Evolutionary conservation across 1,284 basidiomycete species (phyloP).

Genomic region (Cystobasidium pallidum): DNA sequence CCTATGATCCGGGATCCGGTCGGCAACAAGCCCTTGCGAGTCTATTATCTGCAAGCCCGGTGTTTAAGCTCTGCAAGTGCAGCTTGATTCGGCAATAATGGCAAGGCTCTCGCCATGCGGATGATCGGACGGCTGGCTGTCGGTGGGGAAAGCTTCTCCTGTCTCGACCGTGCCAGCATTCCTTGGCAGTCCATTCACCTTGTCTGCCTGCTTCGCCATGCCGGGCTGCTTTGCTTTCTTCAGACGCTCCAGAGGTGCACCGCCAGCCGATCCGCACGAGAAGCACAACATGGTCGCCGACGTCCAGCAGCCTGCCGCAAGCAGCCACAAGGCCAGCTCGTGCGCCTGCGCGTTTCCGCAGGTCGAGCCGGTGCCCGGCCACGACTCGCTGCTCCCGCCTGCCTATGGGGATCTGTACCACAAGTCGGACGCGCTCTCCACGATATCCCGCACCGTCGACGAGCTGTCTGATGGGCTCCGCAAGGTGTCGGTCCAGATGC

Average conservation of each 20-base stretch:
- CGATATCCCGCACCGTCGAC: constrained; percentile 50
- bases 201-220: not conserved
- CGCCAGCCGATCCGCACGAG: not conserved
- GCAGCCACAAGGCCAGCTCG: constrained; percentile 9
- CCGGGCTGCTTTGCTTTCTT: constrained; percentile 41
- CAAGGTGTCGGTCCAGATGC: constrained; percentile 54
- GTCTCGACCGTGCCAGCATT: not conserved
- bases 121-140: too few species aligned
- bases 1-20: too few species aligned
- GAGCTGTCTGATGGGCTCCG: constrained; percentile 53
- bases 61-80: too few species aligned
- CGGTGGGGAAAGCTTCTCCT: not conserved
- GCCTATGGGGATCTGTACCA: constrained; percentile 36
- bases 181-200: not conserved
- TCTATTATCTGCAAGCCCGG: too few species aligned
- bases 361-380: not conserved
- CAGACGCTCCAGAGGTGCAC: not conserved
- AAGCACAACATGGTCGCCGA: not conserved
- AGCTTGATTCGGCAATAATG: too few species aligned
- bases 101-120: too few species aligned
- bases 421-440: constrained; percentile 41
- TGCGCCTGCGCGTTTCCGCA: constrained; percentile 37
- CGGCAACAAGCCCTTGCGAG: too few species aligned
- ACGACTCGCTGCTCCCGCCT: constrained; percentile 12
- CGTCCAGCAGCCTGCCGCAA: not conserved